Conservation (phyloP, 345 rosid species). For the Corymbia maculata region DNA sequence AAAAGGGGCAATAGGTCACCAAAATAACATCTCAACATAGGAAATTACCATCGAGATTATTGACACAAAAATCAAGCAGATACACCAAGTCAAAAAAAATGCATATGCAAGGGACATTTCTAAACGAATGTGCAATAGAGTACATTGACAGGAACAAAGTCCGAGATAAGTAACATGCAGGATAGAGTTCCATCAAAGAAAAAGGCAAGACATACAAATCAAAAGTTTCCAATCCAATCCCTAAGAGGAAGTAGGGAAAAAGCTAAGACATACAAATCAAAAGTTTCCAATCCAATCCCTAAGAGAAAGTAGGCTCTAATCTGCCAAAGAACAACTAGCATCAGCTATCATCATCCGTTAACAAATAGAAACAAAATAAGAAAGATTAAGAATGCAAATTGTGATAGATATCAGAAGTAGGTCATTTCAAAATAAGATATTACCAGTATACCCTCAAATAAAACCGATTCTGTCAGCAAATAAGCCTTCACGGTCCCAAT, state of each 20-base stretch:
- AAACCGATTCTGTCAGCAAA: too few species aligned
- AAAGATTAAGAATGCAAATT: too few species aligned
- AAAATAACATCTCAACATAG: too few species aligned
- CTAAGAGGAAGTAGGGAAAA: background rate
- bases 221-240: background rate
- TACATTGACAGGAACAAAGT: background rate
- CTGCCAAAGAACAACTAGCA: background rate
- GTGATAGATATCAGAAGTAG: background rate
- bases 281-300: background rate
- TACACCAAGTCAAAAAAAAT: background rate
- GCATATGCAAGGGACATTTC: background rate
- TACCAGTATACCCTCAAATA: too few species aligned
- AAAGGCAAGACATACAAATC: background rate
- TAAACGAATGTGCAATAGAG: background rate
- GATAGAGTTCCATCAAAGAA: background rate
- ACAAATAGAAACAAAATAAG: background rate
- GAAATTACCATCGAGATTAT: too few species aligned
- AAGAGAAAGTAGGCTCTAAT: background rate
- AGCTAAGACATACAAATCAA: too few species aligned
- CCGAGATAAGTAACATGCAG: background rate
- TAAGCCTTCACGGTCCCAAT: too few species aligned
- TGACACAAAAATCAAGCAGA: background rate
- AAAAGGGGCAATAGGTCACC: too few species aligned
- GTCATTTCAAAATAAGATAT: background rate
- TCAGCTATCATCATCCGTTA: background rate